Evolutionary conservation across 148 eudicot genomes (phyloP).

Genomic region (Oxyria digyna): DNA sequence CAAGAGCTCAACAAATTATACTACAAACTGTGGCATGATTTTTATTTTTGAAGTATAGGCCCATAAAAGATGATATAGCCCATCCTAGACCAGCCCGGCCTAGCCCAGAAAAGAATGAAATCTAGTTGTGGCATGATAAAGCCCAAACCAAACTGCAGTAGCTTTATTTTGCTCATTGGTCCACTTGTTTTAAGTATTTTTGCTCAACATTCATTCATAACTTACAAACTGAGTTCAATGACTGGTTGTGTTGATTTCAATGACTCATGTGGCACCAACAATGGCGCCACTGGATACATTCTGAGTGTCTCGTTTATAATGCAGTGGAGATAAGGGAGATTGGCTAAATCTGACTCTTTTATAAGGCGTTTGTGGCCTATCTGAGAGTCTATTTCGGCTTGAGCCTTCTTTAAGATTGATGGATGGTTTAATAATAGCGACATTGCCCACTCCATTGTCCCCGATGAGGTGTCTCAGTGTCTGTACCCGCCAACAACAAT

Average conservation of each 20-base stretch:
- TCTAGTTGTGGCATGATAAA: no score
- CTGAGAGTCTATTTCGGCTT: slow-evolving; percentile 18
- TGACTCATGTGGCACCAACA: slow-evolving; percentile 17
- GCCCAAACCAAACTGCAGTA: no score
- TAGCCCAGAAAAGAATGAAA: neutral
- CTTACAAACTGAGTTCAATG: no score
- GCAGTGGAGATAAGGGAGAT: slow-evolving; percentile 25
- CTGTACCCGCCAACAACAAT: slow-evolving; percentile 19
- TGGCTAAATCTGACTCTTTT: slow-evolving; percentile 15
- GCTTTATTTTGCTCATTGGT: no score
- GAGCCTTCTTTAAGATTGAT: slow-evolving; percentile 15
- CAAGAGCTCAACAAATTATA: neutral
- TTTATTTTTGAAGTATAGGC: neutral
- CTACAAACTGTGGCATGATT: no score
- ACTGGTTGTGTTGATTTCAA: no score
- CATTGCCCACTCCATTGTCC: slow-evolving; percentile 32
- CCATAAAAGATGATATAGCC: neutral
- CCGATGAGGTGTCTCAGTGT: slow-evolving; percentile 22
- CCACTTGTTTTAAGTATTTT: no score
- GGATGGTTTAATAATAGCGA: slow-evolving; percentile 29
- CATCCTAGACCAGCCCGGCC: no score
- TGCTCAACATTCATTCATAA: no score
- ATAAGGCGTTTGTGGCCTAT: slow-evolving; percentile 12
- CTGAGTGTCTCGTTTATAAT: slow-evolving; percentile 11
- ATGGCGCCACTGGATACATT: slow-evolving; percentile 17